Evolutionary conservation across 2,329 filamentous ascomycete genomes (phyloP).

Genomic region (Neocucurbitaria cava): DNA sequence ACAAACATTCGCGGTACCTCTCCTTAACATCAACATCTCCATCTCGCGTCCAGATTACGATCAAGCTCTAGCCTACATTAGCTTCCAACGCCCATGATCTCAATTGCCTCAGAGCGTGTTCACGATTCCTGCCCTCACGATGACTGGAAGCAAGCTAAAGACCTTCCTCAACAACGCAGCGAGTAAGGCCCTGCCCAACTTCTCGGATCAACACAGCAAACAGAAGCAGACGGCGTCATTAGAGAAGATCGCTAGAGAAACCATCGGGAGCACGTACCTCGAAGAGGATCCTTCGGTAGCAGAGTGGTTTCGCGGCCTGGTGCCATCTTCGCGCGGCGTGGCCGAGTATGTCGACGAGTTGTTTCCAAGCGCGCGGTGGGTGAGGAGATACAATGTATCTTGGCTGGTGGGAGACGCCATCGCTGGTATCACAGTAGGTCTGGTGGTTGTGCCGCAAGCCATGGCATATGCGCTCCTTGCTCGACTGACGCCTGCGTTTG

Average conservation of each 20-base stretch:
- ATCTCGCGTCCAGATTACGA: not conserved
- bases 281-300: conserved; percentile 39
- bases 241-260: conserved; percentile 25
- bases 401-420: conserved; percentile 42
- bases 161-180: not conserved
- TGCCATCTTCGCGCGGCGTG: conserved; percentile 30
- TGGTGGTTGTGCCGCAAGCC: conserved; percentile 87
- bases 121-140: conserved; percentile 4
- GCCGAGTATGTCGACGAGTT: conserved; percentile 33
- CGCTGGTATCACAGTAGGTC: conserved; percentile 67
- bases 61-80: not conserved
- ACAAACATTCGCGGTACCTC: not conserved
- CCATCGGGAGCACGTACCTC: conserved; percentile 29
- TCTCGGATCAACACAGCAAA: conserved; percentile 17
- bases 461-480: conserved; percentile 94
- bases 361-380: conserved; percentile 39
- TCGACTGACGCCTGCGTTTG: conserved; percentile 76
- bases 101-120: not conserved
- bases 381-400: conserved; percentile 37
- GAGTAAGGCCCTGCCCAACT: conserved; percentile 22
- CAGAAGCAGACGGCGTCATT: conserved; percentile 15
- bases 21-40: not conserved
- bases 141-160: conserved; percentile 13
- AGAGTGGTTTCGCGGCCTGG: conserved; percentile 34
- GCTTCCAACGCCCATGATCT: not conserved